Conservation (phyloP, 2,329 filamentous ascomycete species). For the Pestalotiopsis sp. region DNA sequence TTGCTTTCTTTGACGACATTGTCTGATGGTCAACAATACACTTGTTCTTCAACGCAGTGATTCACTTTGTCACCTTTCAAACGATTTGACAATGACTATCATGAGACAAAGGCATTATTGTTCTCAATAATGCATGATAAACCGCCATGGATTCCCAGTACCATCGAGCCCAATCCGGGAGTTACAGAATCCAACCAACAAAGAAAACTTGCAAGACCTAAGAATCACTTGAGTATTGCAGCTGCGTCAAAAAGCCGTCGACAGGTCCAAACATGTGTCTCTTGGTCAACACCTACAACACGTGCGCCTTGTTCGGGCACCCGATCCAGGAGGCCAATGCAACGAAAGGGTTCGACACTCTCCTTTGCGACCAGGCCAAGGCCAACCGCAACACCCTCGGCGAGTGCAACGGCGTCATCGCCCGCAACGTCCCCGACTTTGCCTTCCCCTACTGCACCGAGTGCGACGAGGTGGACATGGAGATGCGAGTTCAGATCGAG, state of each 20-base stretch:
- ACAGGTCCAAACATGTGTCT: constrained; percentile 4
- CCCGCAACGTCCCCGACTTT: constrained; percentile 7
- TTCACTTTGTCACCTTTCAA: background rate
- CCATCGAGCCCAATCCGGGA: background rate
- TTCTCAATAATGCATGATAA: background rate
- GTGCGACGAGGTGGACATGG: background rate
- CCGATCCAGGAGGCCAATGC: background rate
- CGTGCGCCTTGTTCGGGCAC: constrained; percentile 11
- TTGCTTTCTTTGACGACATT: background rate
- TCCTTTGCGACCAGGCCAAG: constrained; percentile 9
- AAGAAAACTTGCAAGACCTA: background rate
- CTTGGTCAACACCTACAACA: constrained; percentile 10
- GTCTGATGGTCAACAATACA: background rate
- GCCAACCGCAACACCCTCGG: background rate
- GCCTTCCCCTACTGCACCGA: background rate
- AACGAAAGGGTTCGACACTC: background rate
- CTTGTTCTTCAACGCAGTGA: background rate
- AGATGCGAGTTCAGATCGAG: background rate
- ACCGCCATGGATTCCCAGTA: background rate
- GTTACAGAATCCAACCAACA: background rate
- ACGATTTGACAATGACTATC: background rate
- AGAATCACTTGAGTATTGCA: background rate
- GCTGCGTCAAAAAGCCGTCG: background rate
- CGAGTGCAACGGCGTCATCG: background rate
- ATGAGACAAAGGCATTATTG: background rate